Conservation (phyloP, 371 early-diverging fungal species). For the Fennellomyces sp. region DNA sequence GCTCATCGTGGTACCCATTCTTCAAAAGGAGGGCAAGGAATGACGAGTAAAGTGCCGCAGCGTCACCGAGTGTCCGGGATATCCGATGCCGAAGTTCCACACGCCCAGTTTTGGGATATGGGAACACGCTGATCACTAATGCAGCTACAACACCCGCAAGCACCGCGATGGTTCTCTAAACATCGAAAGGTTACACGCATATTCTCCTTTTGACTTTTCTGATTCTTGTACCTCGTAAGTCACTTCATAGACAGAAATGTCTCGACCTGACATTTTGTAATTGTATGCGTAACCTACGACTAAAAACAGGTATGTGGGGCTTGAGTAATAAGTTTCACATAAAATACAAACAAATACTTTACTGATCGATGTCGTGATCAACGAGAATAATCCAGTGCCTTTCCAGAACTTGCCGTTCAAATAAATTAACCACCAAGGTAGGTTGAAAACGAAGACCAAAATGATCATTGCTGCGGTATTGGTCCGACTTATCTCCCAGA, state of each 20-base stretch:
- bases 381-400: conserved; percentile 41
- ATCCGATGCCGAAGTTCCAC: conserved; percentile 49
- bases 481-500: conserved; percentile 44
- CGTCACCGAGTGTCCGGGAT: conserved; percentile 33
- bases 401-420: conserved; percentile 49
- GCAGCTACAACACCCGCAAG: conserved; percentile 44
- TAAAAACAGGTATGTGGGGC: conserved; percentile 2
- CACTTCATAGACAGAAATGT: conserved; percentile 28
- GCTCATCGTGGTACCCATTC: conserved; percentile 17
- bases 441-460: conserved; percentile 34
- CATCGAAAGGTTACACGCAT: not conserved
- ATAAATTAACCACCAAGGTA: conserved; percentile 48
- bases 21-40: conserved; percentile 42
- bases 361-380: conserved; percentile 50
- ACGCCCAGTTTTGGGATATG: conserved; percentile 42
- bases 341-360: conserved; percentile 22
- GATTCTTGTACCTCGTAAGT: conserved; percentile 30
- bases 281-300: conserved; percentile 46
- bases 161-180: conserved; percentile 32
- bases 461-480: conserved; percentile 30
- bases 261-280: conserved; percentile 15
- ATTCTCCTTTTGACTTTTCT: not conserved
- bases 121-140: conserved; percentile 37
- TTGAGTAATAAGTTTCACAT: not conserved
- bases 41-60: conserved; percentile 41